Percentiles rank a stretch among this genome's conserved stretches.
Evolutionary conservation across 225 moss, liverwort and hornwort species (phyloP).

Genomic region (Marchantia paleacea): DNA sequence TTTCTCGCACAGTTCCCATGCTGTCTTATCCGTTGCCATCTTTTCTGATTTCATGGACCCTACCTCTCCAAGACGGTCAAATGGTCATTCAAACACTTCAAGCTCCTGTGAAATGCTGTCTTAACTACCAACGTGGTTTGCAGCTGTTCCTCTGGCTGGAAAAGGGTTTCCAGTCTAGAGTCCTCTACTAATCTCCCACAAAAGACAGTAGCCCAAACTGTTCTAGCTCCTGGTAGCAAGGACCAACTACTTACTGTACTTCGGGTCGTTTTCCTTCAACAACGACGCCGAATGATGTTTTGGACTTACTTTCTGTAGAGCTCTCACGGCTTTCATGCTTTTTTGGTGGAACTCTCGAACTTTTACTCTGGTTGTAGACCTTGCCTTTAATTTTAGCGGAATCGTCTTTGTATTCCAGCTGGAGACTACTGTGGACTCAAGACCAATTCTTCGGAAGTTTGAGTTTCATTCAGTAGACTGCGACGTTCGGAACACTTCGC

Average conservation of each 20-base stretch:
- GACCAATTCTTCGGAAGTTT: too few species aligned
- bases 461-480: too few species aligned
- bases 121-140: not conserved
- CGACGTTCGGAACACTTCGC: too few species aligned
- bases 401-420: too few species aligned
- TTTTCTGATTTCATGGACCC: not conserved
- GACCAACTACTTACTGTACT: too few species aligned
- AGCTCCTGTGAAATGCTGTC: not conserved
- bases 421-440: too few species aligned
- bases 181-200: not conserved
- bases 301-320: not conserved
- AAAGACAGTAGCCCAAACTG: too few species aligned
- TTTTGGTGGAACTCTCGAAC: not conserved
- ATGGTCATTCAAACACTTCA: not conserved
- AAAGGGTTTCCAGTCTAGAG: not conserved
- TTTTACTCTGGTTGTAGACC: too few species aligned
- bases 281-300: not conserved
- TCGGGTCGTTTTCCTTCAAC: not conserved
- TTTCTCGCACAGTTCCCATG: slow-evolving; percentile 3
- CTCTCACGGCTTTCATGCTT: not conserved
- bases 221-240: too few species aligned
- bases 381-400: too few species aligned
- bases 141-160: not conserved
- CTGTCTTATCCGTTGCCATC: slow-evolving; percentile 17
- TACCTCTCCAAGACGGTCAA: not conserved